A percentile compares a stretch with the other conserved stretches of the same genome.
These are phyloP conservation scores for Stachybotrys chartarum DNA, from an alignment of 2,329 filamentous ascomycete genomes.

Conservation along the genomic window DNA sequence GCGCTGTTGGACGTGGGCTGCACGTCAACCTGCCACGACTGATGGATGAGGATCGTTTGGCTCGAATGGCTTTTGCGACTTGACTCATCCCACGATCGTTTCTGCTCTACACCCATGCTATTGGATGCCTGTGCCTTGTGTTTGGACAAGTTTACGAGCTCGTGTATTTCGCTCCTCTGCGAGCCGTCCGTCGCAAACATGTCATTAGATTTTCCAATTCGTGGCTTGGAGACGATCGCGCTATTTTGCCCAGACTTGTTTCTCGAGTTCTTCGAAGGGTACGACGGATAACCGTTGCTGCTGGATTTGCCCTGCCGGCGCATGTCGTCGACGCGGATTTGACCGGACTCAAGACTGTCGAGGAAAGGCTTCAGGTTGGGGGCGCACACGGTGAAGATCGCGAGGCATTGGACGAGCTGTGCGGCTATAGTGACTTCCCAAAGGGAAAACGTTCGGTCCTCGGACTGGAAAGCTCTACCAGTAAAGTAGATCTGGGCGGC, in stretches of 20 bases:
- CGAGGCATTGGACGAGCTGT: conserved; percentile 18
- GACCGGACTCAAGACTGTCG: conserved; percentile 18
- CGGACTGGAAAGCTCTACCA: conserved; percentile 12
- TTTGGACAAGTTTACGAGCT: conserved; percentile 7
- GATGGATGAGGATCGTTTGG: conserved; percentile 19
- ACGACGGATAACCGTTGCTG: conserved; percentile 13
- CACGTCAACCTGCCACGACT: conserved; percentile 19
- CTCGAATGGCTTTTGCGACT: conserved; percentile 14
- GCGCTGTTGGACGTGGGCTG: conserved; percentile 2
- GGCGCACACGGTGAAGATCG: conserved; percentile 17
- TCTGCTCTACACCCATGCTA: conserved; percentile 1
- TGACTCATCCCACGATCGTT: conserved; percentile 10
- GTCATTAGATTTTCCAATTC: conserved; percentile 1
- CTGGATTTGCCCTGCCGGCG: conserved; percentile 17
- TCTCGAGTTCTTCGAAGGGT: conserved; percentile 7
- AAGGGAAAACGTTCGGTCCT: conserved; percentile 13
- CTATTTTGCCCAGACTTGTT: conserved; percentile 13
- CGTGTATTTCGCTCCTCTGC: conserved; percentile 9
- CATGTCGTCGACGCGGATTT: conserved; percentile 20
- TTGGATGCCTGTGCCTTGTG: neutral
- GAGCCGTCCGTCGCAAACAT: conserved; percentile 1
- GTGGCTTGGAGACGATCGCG: conserved; percentile 7
- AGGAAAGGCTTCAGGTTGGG: conserved; percentile 22
- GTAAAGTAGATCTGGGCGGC: conserved; percentile 17
- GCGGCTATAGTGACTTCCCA: conserved; percentile 15